Conservation (phyloP, 257 asterid species). For the Parsonsia alboflavescens region DNA sequence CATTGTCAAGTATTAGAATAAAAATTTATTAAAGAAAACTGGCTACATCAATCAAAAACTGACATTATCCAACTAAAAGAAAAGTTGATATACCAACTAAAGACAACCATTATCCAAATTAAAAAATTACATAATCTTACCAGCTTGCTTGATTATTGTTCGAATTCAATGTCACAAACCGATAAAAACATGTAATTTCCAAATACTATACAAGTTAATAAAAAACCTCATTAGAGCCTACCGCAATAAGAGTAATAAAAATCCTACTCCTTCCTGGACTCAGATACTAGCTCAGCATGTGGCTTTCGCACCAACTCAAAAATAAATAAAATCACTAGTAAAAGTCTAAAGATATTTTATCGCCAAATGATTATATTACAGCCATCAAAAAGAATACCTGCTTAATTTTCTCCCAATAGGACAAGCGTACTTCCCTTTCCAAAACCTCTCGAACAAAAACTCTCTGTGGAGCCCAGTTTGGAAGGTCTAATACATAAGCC, state of each 20-base stretch:
- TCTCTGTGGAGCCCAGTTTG: conserved; percentile 98
- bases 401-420: conserved; percentile 95
- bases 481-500: conserved; percentile 90
- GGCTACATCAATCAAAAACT: no score
- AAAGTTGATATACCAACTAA: not conserved
- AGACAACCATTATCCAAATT: not conserved
- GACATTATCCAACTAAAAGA: no score
- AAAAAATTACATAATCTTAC: not conserved
- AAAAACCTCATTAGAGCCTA: not conserved
- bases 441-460: conserved; percentile 95
- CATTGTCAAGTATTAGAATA: not conserved
- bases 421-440: conserved; percentile 96
- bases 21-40: not conserved
- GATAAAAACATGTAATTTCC: not conserved
- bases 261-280: not conserved
- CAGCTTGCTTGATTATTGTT: not conserved
- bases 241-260: not conserved
- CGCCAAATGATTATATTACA: not conserved
- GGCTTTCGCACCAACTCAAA: not conserved
- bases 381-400: conserved; percentile 45
- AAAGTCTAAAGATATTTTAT: not conserved
- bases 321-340: not conserved
- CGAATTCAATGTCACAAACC: not conserved
- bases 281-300: not conserved
- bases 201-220: not conserved